Evolutionary conservation across 2,329 filamentous ascomycete genomes (phyloP), one percentile per base, ranked within the genome.

Genomic region (Aspergillus proliferans): DNA sequence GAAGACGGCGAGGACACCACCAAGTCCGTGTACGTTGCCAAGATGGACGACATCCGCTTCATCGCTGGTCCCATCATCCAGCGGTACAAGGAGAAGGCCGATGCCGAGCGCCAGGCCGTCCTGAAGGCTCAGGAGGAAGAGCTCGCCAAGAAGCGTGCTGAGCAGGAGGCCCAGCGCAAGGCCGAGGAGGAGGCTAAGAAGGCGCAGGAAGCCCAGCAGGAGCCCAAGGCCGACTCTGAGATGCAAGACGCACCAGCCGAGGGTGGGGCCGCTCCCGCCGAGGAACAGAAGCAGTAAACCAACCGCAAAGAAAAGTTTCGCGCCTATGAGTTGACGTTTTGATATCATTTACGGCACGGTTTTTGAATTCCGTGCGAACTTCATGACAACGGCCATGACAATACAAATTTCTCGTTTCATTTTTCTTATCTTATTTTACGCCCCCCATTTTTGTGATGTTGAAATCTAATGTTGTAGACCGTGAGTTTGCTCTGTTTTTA

Each of bases 1-100:
- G 92, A 96, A 47, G 93, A 97, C 48, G 93, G 93, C 52, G 91
- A 96, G 56, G 93, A 98, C 70, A 83, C 90, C 58, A 87, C 87
- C 64, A 97, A 97, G 80, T 90, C 87, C 47, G 82, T 93, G 64
- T 98, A 98, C 75, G 76, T 94, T 53, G 82, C 88, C 74, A 98
- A 97, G 83, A 85, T 93, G 71, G 93, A 97, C 55, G 93, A 98
- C 72, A 90, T 98, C 70, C 87, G 89, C 60, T 83, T 88, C 58
- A 81, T 95, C 63, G 88, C 90, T 43, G 93, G 91, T 14, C 92
- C 93, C 51, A 88, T 98, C 65, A 83, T 90, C 57, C 90, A 95
- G 77, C 87, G 92, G 59, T 89, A 95, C 80, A 91, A 92, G 69
- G 93, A 98, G 71, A 95, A 95, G 78, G 76, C 90, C 56, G 88